phyloP scores from a whole-genome alignment of 1,139 yeast species.

The Pichia sp. region DNA sequence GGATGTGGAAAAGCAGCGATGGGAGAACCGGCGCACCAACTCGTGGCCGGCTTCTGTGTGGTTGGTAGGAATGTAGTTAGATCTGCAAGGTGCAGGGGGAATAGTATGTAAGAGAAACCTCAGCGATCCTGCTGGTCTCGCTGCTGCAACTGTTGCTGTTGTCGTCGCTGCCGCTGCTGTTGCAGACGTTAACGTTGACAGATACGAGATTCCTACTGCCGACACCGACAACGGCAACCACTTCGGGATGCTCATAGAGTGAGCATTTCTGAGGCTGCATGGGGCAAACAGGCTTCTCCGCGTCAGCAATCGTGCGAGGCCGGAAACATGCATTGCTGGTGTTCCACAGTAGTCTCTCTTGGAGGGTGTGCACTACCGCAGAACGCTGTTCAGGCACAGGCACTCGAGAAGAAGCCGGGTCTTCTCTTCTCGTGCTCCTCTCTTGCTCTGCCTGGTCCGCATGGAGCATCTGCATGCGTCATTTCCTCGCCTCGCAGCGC shows the following conservation, averaged over 20 bases:
- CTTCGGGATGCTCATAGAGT: not conserved
- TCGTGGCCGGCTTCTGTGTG: not conserved
- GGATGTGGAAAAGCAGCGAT: constrained; percentile 1
- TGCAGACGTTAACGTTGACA: no score
- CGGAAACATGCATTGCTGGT: not conserved
- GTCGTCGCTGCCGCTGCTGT: not conserved
- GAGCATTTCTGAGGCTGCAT: not conserved
- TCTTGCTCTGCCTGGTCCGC: not conserved
- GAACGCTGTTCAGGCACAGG: no score
- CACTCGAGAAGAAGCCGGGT: not conserved
- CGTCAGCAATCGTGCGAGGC: not conserved
- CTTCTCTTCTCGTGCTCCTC: not conserved
- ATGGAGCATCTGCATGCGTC: not conserved
- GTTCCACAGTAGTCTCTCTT: not conserved
- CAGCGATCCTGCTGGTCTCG: not conserved
- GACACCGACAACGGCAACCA: not conserved
- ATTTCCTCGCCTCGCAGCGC: not conserved
- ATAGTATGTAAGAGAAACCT: not conserved
- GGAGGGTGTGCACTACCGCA: no score
- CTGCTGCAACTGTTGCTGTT: not conserved
- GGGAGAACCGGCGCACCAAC: no score
- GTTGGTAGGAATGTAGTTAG: not conserved
- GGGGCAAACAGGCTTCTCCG: not conserved
- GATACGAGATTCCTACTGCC: no score
- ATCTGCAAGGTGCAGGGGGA: not conserved